A percentile compares a stretch with the other conserved stretches of the same genome.
These are phyloP conservation scores for Neurospora discreta DNA, from an alignment of 495 filamentous ascomycete genomes.

Conservation along the genomic window DNA sequence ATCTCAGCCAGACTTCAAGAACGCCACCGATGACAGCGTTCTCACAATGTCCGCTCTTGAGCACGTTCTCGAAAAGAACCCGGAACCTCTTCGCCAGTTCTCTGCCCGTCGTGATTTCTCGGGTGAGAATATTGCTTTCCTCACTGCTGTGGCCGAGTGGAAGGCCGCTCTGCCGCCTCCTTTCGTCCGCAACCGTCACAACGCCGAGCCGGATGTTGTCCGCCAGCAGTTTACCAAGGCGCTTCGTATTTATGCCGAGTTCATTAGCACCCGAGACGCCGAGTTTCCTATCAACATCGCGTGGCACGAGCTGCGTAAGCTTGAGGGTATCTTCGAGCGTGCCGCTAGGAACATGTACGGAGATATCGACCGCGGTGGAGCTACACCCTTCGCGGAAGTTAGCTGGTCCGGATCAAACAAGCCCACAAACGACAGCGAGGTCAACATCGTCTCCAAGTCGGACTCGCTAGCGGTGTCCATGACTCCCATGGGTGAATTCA, in stretches of 20 bases:
- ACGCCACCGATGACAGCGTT: conserved; percentile 28
- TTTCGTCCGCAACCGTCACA: conserved; percentile 11
- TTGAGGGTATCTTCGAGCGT: conserved; percentile 22
- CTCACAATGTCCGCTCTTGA: conserved; percentile 50
- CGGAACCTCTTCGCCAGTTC: conserved; percentile 45
- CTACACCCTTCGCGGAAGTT: conserved; percentile 14
- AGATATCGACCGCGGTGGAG: conserved; percentile 2
- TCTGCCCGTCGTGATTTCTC: conserved; percentile 53
- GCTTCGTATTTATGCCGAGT: conserved; percentile 46
- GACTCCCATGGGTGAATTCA: not conserved
- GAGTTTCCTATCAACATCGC: conserved; percentile 55
- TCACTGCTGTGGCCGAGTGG: conserved; percentile 47
- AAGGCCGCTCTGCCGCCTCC: conserved; percentile 21
- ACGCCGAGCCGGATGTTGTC: conserved; percentile 11
- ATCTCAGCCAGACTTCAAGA: conserved; percentile 20
- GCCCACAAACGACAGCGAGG: conserved; percentile 3
- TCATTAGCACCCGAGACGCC: conserved; percentile 43
- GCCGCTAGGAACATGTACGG: conserved; percentile 15
- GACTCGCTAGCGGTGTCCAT: not conserved
- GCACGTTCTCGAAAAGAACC: conserved; percentile 43
- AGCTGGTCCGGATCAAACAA: conserved; percentile 1
- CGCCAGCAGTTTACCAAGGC: conserved; percentile 38
- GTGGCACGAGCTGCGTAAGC: conserved; percentile 17
- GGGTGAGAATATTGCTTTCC: conserved; percentile 58
- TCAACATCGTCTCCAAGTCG: conserved; percentile 6